A percentile compares a stretch with the other conserved stretches of the same genome.
phyloP scores from a whole-genome alignment of 768 basidiomycete genomes.

The Cubamyces lactineus region DNA sequence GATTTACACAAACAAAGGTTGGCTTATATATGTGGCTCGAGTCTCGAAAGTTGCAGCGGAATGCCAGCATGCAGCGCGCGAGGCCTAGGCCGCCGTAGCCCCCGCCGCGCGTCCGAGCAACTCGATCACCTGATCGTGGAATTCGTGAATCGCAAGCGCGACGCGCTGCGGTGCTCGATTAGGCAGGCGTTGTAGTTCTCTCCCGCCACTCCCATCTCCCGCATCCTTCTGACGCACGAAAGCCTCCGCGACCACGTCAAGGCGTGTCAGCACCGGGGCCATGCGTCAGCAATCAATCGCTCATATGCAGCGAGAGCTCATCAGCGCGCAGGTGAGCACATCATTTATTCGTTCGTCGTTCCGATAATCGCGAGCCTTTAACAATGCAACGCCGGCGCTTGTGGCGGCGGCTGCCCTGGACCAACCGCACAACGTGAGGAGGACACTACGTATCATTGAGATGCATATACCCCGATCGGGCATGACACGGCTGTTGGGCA shows the following conservation, averaged over 20 bases:
- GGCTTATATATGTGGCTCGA: no score
- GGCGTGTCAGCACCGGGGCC: neutral
- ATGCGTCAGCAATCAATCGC: no score
- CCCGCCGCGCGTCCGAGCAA: neutral
- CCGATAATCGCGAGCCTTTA: neutral
- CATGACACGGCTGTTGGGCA: neutral
- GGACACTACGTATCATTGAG: no score
- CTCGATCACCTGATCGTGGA: conserved; percentile 7
- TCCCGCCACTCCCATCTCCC: neutral
- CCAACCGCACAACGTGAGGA: neutral
- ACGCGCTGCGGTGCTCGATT: neutral
- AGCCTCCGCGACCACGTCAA: neutral
- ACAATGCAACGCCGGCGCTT: neutral
- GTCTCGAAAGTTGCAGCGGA: no score
- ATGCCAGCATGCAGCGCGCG: no score
- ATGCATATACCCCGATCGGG: neutral
- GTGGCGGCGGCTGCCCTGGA: neutral
- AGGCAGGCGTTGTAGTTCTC: conserved; percentile 16
- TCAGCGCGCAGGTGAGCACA: no score
- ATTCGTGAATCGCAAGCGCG: no score
- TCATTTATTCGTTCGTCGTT: neutral
- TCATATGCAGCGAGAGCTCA: no score
- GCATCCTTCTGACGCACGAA: neutral
- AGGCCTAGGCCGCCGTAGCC: neutral
- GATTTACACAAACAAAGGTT: no score